Base-by-base conservation (phyloP, 2,329 filamentous ascomycete species). In the Alternaria sp. region DNA sequence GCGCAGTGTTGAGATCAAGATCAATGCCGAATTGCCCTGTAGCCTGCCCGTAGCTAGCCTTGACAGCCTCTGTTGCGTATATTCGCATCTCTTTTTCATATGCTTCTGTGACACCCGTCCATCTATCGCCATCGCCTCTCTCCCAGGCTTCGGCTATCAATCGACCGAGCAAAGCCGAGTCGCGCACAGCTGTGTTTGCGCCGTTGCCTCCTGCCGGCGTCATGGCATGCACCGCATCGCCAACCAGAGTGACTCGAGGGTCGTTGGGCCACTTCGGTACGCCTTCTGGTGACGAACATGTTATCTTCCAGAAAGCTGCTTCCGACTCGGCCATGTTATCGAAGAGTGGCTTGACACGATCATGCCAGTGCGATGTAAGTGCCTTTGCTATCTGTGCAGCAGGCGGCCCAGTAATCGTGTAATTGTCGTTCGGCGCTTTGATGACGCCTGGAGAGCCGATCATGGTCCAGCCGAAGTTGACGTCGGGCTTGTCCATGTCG, bases 301-400 rank as follows among this genome's bases (percentile, higher is more conserved):
- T 89, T 51, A 90, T 89, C 69, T 89, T 90, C 87, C 87, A 90
- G 67, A 90, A 90, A 0, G 88, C 88, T 0, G 88, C 86, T 66
- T 90, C 86, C 0, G 76, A 66, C 59, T 84, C 85, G 6, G 80
- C 73, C 86, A 89, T 89, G 36, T 88, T 69, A 6, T 89, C 86
- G 62, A 90, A 86, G 0, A 90, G 75, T 1, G 87, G 83, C 72
- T 81, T 84, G 49, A 90, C 77, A 3, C 84, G 81, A 12, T 85
- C 81, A 70, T 89, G 82, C 88, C 88, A 90, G 32, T 85, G 73
- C 15, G 78, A 72, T 0, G 86, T 85, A 1, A 90, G 75, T 1
- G 75, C 71, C 73, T 85, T 86, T n/a, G 88, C 87, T 2, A 90
- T 83, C 5, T 86, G 81, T 0, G 88, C 88, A 0, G 88, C 88